Conservation (phyloP, 768 basidiomycete genomes). For the Mycena epipterygia region DNA sequence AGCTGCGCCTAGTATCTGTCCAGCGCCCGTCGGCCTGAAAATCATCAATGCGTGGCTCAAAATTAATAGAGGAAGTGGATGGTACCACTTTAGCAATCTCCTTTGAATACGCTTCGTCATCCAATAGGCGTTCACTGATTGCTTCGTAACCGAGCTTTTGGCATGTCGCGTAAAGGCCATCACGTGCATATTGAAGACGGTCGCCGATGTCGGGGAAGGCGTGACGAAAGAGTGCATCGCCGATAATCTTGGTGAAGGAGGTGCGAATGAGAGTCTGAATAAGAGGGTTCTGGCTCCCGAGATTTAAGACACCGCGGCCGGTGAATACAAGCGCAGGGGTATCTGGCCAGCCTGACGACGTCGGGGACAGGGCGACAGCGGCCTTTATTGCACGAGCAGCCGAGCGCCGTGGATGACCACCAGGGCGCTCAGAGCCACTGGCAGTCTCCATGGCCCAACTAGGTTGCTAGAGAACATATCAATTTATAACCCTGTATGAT, state of each 20-base stretch:
- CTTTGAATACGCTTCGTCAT: background rate
- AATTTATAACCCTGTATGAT: no score
- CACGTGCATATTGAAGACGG: background rate
- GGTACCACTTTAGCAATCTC: no score
- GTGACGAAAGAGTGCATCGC: background rate
- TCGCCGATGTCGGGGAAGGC: slow-evolving; percentile 4
- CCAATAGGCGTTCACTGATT: background rate
- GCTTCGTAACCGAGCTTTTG: background rate
- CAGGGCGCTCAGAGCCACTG: no score
- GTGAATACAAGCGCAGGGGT: background rate
- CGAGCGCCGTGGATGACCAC: background rate
- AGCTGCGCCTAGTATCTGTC: background rate
- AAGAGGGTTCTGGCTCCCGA: background rate
- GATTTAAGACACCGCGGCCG: background rate
- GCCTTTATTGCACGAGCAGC: background rate
- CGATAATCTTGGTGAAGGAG: background rate
- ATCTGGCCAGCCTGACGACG: background rate
- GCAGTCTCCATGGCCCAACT: background rate
- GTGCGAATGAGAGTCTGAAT: slow-evolving; percentile 3
- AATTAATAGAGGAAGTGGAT: no score
- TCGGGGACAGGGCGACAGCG: background rate
- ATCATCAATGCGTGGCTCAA: no score
- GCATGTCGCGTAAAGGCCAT: background rate
- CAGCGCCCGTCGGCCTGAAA: slow-evolving; percentile 2
- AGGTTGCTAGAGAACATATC: background rate